A percentile compares a stretch with the other conserved stretches of the same genome.
Evolutionary conservation across 805 yeast genomes (phyloP).

Genomic region (Nakazawaea laoshanensis): DNA sequence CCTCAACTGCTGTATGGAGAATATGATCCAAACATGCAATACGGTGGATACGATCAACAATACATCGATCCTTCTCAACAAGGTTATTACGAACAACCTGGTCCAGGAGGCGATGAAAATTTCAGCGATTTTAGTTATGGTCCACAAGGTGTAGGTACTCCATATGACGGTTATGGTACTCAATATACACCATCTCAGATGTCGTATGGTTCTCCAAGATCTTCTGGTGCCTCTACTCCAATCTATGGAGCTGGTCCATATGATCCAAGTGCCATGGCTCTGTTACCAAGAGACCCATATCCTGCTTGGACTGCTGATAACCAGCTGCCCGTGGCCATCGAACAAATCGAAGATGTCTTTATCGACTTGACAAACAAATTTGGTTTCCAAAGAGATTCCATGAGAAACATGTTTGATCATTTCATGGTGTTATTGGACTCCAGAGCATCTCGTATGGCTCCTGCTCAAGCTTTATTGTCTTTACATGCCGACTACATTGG

Average conservation of each 20-base stretch:
- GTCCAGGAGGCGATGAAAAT: conserved; percentile 38
- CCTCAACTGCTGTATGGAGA: conserved; percentile 21
- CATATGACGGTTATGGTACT: conserved; percentile 53
- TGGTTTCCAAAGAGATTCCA: conserved; percentile 88
- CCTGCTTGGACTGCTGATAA: conserved; percentile 99
- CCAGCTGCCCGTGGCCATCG: conserved; percentile 76
- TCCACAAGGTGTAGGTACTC: conserved; percentile 45
- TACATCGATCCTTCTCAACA: conserved; percentile 24
- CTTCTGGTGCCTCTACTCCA: conserved; percentile 94
- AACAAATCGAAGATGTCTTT: conserved; percentile 80
- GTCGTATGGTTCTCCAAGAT: conserved; percentile 78
- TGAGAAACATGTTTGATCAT: conserved; percentile 87
- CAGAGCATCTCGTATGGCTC: conserved; percentile 82
- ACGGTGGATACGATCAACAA: conserved; percentile 44
- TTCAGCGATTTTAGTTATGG: conserved; percentile 56
- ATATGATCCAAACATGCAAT: conserved; percentile 15
- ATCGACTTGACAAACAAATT: conserved; percentile 76
- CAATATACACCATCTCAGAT: conserved; percentile 81
- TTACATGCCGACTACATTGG: conserved; percentile 85
- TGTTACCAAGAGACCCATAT: conserved; percentile 84
- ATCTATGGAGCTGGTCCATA: conserved; percentile 54
- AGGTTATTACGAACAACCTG: conserved; percentile 47
- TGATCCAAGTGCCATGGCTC: conserved; percentile 40
- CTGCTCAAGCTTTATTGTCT: conserved; percentile 76
- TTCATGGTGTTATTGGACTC: conserved; percentile 81